phyloP scores from a whole-genome alignment of 495 filamentous ascomycete genomes.

The Aspergillus ellipticus region DNA sequence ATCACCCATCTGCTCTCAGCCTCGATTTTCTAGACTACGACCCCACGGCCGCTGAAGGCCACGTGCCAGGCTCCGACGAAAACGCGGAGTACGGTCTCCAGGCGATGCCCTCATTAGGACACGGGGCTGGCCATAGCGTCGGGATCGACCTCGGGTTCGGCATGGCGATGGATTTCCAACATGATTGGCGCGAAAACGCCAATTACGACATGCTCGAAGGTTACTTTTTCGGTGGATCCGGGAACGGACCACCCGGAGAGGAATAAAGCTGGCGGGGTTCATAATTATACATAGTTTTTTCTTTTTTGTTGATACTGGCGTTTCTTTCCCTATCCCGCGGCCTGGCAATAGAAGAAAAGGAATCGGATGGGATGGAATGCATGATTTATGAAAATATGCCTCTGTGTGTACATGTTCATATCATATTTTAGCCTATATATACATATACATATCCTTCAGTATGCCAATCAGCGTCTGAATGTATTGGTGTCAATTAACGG shows the following conservation, averaged over 20 bases:
- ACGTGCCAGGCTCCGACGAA: constrained; percentile 24
- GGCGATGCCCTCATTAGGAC: constrained; percentile 26
- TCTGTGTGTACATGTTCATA: not conserved
- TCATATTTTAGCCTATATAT: not conserved
- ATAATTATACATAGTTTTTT: not conserved
- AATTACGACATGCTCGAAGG: constrained; percentile 86
- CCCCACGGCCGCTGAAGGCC: constrained; percentile 24
- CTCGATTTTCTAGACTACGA: constrained; percentile 43
- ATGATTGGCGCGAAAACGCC: constrained; percentile 75
- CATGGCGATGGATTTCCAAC: constrained; percentile 66
- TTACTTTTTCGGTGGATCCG: constrained; percentile 76
- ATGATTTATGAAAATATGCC: not conserved
- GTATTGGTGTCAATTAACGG: too few species aligned
- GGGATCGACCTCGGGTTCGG: constrained; percentile 73
- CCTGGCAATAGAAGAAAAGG: not conserved
- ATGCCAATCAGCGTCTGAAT: too few species aligned
- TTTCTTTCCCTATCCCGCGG: not conserved
- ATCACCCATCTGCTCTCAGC: constrained; percentile 29
- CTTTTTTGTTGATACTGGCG: not conserved
- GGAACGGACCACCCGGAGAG: constrained; percentile 27
- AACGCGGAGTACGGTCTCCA: constrained; percentile 30
- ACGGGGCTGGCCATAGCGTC: constrained; percentile 40
- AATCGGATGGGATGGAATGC: not conserved
- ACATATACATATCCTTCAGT: too few species aligned
- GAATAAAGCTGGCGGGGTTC: not conserved